phyloP scores from a whole-genome alignment of 345 rosid species.

The Euphorbia peplus region DNA sequence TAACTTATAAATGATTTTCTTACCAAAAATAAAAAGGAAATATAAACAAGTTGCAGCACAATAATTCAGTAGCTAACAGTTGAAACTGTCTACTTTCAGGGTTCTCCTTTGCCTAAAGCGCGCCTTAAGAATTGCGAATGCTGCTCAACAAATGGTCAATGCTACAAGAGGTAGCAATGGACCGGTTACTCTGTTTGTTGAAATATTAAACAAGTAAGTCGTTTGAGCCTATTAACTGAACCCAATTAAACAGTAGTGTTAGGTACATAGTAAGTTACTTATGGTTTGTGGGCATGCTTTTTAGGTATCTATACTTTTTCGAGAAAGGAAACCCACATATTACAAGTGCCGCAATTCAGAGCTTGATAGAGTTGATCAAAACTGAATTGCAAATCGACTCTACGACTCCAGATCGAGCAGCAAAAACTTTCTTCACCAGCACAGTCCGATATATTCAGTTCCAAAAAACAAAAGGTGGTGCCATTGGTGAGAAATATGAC shows the following conservation, averaged over 20 bases:
- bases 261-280: background rate
- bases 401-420: constrained; percentile 50
- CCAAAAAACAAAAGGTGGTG: constrained; percentile 92
- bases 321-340: constrained; percentile 88
- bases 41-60: too few species aligned
- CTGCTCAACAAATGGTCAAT: constrained; percentile 86
- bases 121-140: constrained; percentile 88
- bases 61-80: background rate
- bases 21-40: background rate
- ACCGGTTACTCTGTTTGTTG: constrained; percentile 73
- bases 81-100: constrained; percentile 35
- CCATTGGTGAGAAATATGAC: constrained; percentile 70
- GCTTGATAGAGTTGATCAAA: constrained; percentile 65
- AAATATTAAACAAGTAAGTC: constrained; percentile 87
- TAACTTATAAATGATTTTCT: background rate
- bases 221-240: background rate
- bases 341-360: constrained; percentile 63
- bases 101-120: constrained; percentile 90
- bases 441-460: constrained; percentile 76
- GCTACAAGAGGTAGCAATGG: constrained; percentile 74
- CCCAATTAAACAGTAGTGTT: background rate
- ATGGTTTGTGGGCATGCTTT: background rate
- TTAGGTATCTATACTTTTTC: constrained; percentile 78
- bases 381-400: constrained; percentile 75
- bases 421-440: constrained; percentile 71